Evolutionary conservation across 176 grass and related monocot species (phyloP).

Genomic region (Ensete ventricosum): DNA sequence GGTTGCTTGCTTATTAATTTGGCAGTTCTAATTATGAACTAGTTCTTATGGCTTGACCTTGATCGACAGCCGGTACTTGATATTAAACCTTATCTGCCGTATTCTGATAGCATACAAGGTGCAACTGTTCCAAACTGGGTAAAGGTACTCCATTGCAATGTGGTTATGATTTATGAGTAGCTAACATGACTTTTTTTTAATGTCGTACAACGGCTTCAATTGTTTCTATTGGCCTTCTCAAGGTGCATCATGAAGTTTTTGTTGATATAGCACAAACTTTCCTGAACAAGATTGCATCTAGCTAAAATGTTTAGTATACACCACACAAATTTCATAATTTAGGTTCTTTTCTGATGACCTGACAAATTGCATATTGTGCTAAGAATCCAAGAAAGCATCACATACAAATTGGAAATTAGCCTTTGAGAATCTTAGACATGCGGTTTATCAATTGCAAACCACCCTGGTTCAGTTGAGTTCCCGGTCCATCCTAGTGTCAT

Average conservation of each 20-base stretch:
- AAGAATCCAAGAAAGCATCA: neutral
- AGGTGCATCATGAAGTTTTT: too few relatives aligned
- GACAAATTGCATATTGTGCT: neutral
- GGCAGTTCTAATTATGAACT: constrained; percentile 18
- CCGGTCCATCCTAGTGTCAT: too few relatives aligned
- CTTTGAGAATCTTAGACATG: too few relatives aligned
- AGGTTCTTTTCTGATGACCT: neutral
- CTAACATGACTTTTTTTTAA: neutral
- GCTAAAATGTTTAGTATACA: neutral
- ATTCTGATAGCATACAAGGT: constrained; percentile 58
- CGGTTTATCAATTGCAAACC: too few relatives aligned
- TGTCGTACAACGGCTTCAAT: neutral
- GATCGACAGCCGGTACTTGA: constrained; percentile 83
- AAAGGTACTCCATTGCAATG: constrained; percentile 29
- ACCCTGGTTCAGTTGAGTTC: too few relatives aligned
- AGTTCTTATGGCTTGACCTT: constrained; percentile 29
- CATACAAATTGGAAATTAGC: too few relatives aligned
- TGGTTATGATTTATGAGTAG: neutral
- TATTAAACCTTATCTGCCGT: constrained; percentile 96
- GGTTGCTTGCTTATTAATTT: constrained; percentile 11
- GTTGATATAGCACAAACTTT: neutral
- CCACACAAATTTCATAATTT: neutral
- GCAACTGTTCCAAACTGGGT: constrained; percentile 60
- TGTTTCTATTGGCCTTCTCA: neutral
- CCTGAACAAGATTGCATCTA: neutral